phyloP scores from a whole-genome alignment of 2,329 filamentous ascomycete species.

The Colletotrichum viniferum region DNA sequence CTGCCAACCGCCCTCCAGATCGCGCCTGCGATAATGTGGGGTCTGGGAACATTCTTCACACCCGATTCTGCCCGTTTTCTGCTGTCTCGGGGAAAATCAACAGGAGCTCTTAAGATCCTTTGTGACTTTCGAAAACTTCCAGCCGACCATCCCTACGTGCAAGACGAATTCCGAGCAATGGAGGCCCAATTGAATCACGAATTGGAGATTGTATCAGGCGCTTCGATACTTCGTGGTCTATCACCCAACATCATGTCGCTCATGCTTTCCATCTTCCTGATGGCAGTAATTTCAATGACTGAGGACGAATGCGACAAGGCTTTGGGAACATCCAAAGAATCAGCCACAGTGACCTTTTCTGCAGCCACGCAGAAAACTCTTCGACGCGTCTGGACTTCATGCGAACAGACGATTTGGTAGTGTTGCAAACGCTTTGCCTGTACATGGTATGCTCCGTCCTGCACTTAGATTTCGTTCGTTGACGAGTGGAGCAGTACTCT shows the following conservation, averaged over 20 bases:
- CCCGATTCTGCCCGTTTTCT: conserved; percentile 31
- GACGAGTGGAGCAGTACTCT: background rate
- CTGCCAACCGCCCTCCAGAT: conserved; percentile 30
- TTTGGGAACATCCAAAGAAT: background rate
- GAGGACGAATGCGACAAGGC: background rate
- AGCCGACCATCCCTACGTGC: conserved; percentile 30
- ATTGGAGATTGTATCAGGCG: conserved; percentile 35
- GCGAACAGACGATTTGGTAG: background rate
- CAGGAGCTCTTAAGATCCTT: conserved; percentile 23
- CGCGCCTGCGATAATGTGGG: conserved; percentile 29
- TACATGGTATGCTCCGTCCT: background rate
- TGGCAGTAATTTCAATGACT: background rate
- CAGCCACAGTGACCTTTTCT: background rate
- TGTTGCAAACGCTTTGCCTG: background rate
- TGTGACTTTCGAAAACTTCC: conserved; percentile 28
- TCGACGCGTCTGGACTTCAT: background rate
- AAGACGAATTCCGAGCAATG: conserved; percentile 30
- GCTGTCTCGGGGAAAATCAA: conserved; percentile 23
- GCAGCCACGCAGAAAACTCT: background rate
- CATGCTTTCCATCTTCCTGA: background rate
- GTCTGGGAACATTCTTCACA: conserved; percentile 27
- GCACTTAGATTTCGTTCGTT: background rate
- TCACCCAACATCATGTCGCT: background rate
- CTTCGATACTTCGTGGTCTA: conserved; percentile 19
- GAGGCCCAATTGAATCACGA: conserved; percentile 36